Evolutionary conservation across 2,329 filamentous ascomycete genomes (phyloP).

Genomic region (Amauroascus verrucosus): DNA sequence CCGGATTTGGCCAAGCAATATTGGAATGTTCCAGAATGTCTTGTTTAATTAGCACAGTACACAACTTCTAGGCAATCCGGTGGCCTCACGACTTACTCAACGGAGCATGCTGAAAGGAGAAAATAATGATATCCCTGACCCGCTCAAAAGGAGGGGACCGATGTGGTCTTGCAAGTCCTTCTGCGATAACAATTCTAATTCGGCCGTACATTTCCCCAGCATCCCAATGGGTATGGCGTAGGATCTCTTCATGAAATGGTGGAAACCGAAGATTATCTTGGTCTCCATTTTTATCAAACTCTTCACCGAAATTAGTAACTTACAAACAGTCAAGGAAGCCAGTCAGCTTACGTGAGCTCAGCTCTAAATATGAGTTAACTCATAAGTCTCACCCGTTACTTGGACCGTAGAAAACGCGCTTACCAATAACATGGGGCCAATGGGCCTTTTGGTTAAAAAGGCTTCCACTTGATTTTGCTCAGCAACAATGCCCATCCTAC

Average conservation of each 20-base stretch:
- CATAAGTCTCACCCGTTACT: background rate
- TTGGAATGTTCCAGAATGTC: conserved; percentile 61
- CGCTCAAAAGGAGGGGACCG: conserved; percentile 49
- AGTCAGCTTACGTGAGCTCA: conserved; percentile 26
- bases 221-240: conserved; percentile 62
- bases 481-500: background rate
- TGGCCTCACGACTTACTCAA: conserved; percentile 44
- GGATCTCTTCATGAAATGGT: conserved; percentile 56
- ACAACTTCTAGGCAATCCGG: background rate
- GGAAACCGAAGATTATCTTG: conserved; percentile 60
- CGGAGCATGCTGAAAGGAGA: conserved; percentile 79
- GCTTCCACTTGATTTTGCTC: conserved; percentile 39
- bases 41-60: conserved; percentile 25
- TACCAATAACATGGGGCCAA: conserved; percentile 47
- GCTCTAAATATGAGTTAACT: conserved; percentile 21
- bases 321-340: background rate
- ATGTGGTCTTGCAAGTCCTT: conserved; percentile 51
- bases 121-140: conserved; percentile 62
- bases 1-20: conserved; percentile 69
- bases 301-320: conserved; percentile 34
- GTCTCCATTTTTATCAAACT: conserved; percentile 47
- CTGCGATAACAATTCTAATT: conserved; percentile 65
- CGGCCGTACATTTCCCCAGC: conserved; percentile 60
- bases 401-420: conserved; percentile 17
- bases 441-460: conserved; percentile 43